Evolutionary conservation across 2,329 filamentous ascomycete species (phyloP), one percentile per base, ranked within the genome.

Genomic region (Aspergillus sp.): DNA sequence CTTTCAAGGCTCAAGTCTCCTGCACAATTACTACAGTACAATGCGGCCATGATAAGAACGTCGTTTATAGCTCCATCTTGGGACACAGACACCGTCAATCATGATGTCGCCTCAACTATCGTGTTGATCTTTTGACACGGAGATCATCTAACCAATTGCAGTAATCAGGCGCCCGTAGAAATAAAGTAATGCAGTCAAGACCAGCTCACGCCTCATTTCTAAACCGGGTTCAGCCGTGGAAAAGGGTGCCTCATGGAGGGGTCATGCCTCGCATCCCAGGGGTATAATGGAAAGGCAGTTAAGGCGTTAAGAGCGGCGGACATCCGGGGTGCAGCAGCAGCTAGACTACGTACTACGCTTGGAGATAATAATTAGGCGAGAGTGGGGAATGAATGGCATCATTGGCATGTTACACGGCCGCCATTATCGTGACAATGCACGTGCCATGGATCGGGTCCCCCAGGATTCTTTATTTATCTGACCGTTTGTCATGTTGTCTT

Each of bases 401-500:
- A 28, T 25, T 49, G 21, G 45, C 41, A 49, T 25, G 47, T 50
- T 50, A 32, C 47, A 50, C 47, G 15, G 25, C 25, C 25, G 15
- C 12, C 32, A 8, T 10, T 47, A 49, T 25, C 21, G 23, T 50
- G 47, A 50, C 47, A 2, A 28, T 25, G 25, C 47, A 50, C 47
- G 47, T 50, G 47, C 47, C 47, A 28, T 30, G 47, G 47, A 30
- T 50, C 47, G 23, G 45, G n/a, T 10, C 21, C 47, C 23, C 47
- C 25, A n/a, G 47, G 25, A 30, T 50, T 50, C 47, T 50, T 50
- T 50, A 50, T 50, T 50, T 50, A 50, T 50, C 47, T 50, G 25
- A 50, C 25, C 23, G 25, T 30, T 32, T 36, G 32, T 36, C 32
- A 36, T 36, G 25, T 4, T 28, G 23, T 28, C 28, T 12, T 28